Evolutionary conservation across 2,329 filamentous ascomycete species (phyloP).

Genomic region (Neonectria punicea): DNA sequence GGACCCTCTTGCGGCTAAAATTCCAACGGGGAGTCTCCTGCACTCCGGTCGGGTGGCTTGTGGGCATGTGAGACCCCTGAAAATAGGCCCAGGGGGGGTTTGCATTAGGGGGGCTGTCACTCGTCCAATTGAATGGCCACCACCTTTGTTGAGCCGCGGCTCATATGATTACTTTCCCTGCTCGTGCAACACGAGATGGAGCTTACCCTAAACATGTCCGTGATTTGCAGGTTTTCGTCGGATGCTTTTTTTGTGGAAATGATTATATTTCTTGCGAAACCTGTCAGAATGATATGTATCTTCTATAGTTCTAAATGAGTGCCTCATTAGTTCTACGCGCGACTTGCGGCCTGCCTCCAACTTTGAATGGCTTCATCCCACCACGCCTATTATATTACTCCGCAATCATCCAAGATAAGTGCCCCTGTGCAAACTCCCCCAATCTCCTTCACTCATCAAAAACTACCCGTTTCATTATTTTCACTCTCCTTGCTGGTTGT

Average conservation of each 20-base stretch:
- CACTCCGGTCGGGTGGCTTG: constrained; percentile 8
- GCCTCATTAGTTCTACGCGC: no score
- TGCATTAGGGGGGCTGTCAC: constrained; percentile 35
- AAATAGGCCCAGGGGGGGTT: not conserved
- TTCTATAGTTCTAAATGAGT: no score
- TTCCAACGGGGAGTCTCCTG: constrained; percentile 3
- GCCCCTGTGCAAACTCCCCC: no score
- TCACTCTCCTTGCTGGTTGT: not conserved
- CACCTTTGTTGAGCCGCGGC: not conserved
- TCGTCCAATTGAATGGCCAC: constrained; percentile 13
- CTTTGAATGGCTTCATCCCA: no score
- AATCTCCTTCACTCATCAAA: not conserved
- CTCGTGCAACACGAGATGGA: not conserved
- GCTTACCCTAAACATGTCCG: not conserved
- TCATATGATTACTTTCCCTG: not conserved
- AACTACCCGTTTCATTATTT: not conserved
- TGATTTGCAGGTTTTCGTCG: not conserved
- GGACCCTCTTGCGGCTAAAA: constrained; percentile 7
- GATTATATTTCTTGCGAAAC: not conserved
- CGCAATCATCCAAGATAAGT: no score
- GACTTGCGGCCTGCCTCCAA: no score
- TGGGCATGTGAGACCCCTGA: constrained; percentile 32
- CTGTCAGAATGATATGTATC: no score
- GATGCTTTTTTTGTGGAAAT: not conserved
- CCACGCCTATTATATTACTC: no score